These are phyloP conservation scores for Kwoniella dejecticola DNA, from an alignment of 768 basidiomycete species.

Conservation along the genomic window DNA sequence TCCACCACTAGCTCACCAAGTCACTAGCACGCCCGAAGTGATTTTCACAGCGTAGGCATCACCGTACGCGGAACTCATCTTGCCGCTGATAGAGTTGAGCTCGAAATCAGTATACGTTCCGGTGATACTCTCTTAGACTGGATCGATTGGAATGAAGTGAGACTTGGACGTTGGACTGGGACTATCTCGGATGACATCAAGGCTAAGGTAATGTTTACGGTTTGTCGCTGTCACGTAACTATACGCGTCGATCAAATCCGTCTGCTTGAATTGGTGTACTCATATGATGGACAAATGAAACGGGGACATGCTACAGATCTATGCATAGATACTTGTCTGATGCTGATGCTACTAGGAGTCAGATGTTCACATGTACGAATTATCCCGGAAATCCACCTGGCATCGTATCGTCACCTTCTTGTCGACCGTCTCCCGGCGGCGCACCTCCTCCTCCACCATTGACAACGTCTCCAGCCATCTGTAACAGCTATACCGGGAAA, in stretches of 20 bases:
- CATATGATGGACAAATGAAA: neutral
- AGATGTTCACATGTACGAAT: too few relatives aligned
- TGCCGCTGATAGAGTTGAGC: neutral
- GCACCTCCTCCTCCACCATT: constrained; percentile 9
- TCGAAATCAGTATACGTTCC: neutral
- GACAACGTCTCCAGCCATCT: constrained; percentile 19
- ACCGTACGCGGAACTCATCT: constrained; percentile 17
- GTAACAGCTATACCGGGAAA: constrained; percentile 23
- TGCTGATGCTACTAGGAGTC: too few relatives aligned
- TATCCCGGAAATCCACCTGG: constrained; percentile 40
- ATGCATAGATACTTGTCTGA: neutral
- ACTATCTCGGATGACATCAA: too few relatives aligned
- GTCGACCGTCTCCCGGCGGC: neutral
- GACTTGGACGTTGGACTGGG: too few relatives aligned
- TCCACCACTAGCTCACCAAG: constrained; percentile 34
- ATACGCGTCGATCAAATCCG: neutral
- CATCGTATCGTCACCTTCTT: constrained; percentile 17
- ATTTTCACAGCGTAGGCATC: constrained; percentile 41
- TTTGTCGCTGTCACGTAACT: neutral
- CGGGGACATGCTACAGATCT: neutral
- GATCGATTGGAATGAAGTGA: too few relatives aligned
- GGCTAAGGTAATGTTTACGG: too few relatives aligned
- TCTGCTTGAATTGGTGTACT: neutral
- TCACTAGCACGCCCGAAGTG: constrained; percentile 33
- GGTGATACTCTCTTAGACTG: too few relatives aligned